These are phyloP conservation scores for Mycena maculata DNA, from an alignment of 768 basidiomycete species.

Conservation along the genomic window DNA sequence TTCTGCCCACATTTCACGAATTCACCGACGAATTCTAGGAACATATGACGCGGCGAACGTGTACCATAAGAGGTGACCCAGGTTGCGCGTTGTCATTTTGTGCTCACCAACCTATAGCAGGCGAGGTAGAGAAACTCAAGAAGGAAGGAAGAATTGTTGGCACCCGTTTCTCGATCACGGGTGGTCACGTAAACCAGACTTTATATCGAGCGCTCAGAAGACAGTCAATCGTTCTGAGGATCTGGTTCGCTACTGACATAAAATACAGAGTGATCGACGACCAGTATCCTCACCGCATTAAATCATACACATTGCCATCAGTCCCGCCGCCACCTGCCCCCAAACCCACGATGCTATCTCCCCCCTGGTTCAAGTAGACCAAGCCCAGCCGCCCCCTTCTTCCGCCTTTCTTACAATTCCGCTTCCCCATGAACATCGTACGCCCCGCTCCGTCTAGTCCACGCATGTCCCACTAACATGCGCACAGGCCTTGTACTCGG, in stretches of 20 bases:
- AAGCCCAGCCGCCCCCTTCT: constrained; percentile 57
- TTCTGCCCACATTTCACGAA: neutral
- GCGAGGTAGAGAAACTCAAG: constrained; percentile 65
- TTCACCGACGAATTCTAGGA: constrained; percentile 20
- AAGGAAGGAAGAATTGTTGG: constrained; percentile 66
- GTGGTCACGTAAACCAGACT: too few species aligned
- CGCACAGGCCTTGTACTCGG: constrained; percentile 60
- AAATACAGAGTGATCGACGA: constrained; percentile 63
- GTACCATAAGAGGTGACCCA: constrained; percentile 76
- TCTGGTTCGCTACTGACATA: constrained; percentile 13
- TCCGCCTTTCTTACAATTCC: constrained; percentile 67
- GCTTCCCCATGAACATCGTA: constrained; percentile 81
- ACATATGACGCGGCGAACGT: constrained; percentile 79
- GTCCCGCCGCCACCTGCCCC: constrained; percentile 54
- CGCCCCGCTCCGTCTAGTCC: constrained; percentile 38
- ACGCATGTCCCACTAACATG: neutral
- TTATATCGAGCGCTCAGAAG: too few species aligned
- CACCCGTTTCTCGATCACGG: constrained; percentile 78
- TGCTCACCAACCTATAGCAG: constrained; percentile 49
- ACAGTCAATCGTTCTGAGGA: constrained; percentile 56
- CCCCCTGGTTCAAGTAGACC: constrained; percentile 57
- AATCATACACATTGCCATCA: constrained; percentile 60
- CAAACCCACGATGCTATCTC: constrained; percentile 54
- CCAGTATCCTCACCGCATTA: constrained; percentile 67
- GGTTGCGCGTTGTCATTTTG: constrained; percentile 25